Percentiles rank a stretch among this genome's conserved stretches.
phyloP scores from a whole-genome alignment of 495 filamentous ascomycete species.

The Daldinia grandis region DNA sequence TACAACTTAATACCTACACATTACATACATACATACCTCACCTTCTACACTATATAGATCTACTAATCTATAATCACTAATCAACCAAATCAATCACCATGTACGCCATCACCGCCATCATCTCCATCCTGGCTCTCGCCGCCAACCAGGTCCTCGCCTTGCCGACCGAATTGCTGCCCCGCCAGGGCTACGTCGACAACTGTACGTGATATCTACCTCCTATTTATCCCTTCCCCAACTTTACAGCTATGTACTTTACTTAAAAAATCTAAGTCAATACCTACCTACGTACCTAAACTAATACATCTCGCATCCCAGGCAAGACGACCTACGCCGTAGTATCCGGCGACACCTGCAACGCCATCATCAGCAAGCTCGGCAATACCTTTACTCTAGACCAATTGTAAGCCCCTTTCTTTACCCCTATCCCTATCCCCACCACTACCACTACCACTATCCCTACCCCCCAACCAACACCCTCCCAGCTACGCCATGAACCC shows the following conservation, averaged over 20 bases:
- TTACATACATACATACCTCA: constrained; percentile 1
- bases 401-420: constrained; percentile 31
- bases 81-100: constrained; percentile 19
- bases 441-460: background rate
- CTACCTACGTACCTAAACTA: no score
- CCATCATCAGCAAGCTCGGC: constrained; percentile 29
- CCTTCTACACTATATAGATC: background rate
- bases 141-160: constrained; percentile 14
- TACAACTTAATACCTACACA: constrained; percentile 1
- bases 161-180: constrained; percentile 8
- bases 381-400: constrained; percentile 24
- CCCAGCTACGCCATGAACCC: constrained; percentile 45
- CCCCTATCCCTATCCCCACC: background rate
- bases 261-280: no score
- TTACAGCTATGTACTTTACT: no score
- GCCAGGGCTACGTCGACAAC: constrained; percentile 34
- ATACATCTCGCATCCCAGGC: constrained; percentile 18
- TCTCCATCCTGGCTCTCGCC: constrained; percentile 31
- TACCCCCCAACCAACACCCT: background rate
- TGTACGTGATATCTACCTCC: constrained; percentile 20
- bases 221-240: background rate
- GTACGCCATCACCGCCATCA: constrained; percentile 33
- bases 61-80: constrained; percentile 32
- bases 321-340: constrained; percentile 32
- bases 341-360: constrained; percentile 34